phyloP scores from a whole-genome alignment of 768 basidiomycete genomes.

The Suillus cothurnatus region DNA sequence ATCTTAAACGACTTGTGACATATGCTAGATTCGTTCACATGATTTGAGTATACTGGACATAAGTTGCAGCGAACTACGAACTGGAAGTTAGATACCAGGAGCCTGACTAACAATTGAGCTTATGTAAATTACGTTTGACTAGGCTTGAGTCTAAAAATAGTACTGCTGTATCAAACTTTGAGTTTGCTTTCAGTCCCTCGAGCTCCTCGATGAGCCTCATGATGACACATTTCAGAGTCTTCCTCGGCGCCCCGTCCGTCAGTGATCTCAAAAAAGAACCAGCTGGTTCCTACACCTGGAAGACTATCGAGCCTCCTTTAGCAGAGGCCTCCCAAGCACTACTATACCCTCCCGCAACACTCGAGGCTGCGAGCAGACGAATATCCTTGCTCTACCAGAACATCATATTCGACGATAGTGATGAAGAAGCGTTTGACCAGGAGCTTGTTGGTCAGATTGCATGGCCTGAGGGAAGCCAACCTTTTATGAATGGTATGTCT shows the following conservation, averaged over 20 bases:
- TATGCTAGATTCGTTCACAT: not conserved
- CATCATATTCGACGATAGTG: constrained; percentile 60
- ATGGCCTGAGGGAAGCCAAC: constrained; percentile 8
- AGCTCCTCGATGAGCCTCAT: too few relatives aligned
- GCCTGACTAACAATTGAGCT: not conserved
- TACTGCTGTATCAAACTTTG: not conserved
- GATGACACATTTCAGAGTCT: constrained; percentile 48
- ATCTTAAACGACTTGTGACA: not conserved
- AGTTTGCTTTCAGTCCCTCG: not conserved
- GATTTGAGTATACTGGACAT: not conserved
- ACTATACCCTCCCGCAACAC: constrained; percentile 50
- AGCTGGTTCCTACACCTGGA: constrained; percentile 44
- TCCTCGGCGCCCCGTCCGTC: constrained; percentile 48
- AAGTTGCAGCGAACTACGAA: not conserved
- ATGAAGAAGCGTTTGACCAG: constrained; percentile 35
- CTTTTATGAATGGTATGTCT: constrained; percentile 5
- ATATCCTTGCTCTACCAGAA: constrained; percentile 74
- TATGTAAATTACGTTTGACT: not conserved
- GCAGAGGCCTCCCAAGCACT: constrained; percentile 23
- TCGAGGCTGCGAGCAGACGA: constrained; percentile 68
- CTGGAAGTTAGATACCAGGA: not conserved
- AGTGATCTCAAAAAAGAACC: constrained; percentile 39
- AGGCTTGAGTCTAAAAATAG: not conserved
- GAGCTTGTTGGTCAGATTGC: constrained; percentile 24
- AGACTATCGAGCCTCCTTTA: constrained; percentile 36